A percentile compares a stretch with the other conserved stretches of the same genome.
Conservation (phyloP, 2,329 filamentous ascomycete genomes). For the Fusarium begoniae region DNA sequence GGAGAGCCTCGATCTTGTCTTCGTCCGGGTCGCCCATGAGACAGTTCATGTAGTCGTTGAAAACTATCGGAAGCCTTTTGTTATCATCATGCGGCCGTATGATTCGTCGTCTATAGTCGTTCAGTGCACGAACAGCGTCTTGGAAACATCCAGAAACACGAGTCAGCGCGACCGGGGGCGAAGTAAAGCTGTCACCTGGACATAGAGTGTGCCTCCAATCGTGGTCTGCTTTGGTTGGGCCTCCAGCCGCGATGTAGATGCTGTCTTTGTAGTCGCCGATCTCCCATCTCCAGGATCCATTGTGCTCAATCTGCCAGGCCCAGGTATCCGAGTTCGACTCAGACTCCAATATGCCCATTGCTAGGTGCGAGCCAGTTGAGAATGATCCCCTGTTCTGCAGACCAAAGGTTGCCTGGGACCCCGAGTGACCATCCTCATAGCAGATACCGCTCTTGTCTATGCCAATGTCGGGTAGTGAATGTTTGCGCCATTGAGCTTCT, state of each 20-base stretch:
- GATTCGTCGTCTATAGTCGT: slow-evolving; percentile 44
- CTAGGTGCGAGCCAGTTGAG: slow-evolving; percentile 41
- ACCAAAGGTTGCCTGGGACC: not conserved
- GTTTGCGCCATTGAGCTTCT: not conserved
- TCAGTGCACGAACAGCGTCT: slow-evolving; percentile 43
- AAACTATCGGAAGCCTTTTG: slow-evolving; percentile 44
- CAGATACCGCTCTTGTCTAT: not conserved
- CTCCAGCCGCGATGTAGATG: slow-evolving; percentile 44
- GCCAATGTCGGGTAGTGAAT: not conserved
- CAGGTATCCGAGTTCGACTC: slow-evolving; percentile 41
- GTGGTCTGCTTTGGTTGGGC: slow-evolving; percentile 43
- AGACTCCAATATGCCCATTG: slow-evolving; percentile 42
- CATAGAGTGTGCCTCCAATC: slow-evolving; percentile 39
- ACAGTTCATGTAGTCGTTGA: slow-evolving; percentile 54
- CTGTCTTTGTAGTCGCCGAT: slow-evolving; percentile 48
- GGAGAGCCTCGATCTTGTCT: slow-evolving; percentile 43
- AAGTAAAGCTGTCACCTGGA: slow-evolving; percentile 39
- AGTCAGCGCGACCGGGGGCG: slow-evolving; percentile 38
- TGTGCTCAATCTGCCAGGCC: slow-evolving; percentile 49
- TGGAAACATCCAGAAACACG: slow-evolving; percentile 31
- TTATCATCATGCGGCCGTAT: slow-evolving; percentile 44
- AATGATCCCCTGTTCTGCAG: slow-evolving; percentile 44
- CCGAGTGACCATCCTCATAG: not conserved
- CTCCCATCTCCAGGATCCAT: slow-evolving; percentile 50
- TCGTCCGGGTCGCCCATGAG: slow-evolving; percentile 51